These are phyloP conservation scores for Cyberlindnera euphorbiiphila DNA, from an alignment of 805 yeast species.

Conservation along the genomic window DNA sequence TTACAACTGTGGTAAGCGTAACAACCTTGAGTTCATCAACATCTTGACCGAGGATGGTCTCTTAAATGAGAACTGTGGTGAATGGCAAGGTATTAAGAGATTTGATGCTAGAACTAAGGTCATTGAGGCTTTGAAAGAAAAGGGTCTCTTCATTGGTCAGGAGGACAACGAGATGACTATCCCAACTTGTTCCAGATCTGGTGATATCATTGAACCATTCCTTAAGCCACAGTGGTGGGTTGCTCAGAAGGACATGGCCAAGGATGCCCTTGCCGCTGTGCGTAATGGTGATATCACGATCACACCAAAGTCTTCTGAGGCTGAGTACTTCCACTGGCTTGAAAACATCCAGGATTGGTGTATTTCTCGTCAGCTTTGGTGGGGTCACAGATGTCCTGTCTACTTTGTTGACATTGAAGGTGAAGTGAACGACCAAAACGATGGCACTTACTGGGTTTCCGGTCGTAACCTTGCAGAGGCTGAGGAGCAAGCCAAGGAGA, in stretches of 20 bases:
- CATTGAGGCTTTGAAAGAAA: slow-evolving; percentile 70
- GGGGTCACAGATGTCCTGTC: slow-evolving; percentile 98
- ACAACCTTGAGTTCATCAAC: slow-evolving; percentile 80
- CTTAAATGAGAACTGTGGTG: slow-evolving; percentile 90
- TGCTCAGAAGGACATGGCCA: slow-evolving; percentile 82
- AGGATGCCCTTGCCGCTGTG: slow-evolving; percentile 81
- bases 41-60: slow-evolving; percentile 90
- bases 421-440: slow-evolving; percentile 47
- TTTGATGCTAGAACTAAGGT: slow-evolving; percentile 89
- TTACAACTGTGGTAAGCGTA: slow-evolving; percentile 94
- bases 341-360: slow-evolving; percentile 99
- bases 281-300: slow-evolving; percentile 76
- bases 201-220: slow-evolving; percentile 94
- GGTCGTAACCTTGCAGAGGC: slow-evolving; percentile 87
- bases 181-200: slow-evolving; percentile 93
- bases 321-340: slow-evolving; percentile 93
- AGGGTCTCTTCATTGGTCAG: slow-evolving; percentile 77
- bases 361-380: slow-evolving; percentile 90
- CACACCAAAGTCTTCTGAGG: slow-evolving; percentile 84
- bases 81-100: slow-evolving; percentile 86
- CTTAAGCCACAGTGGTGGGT: slow-evolving; percentile 99
- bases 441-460: slow-evolving; percentile 83
- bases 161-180: slow-evolving; percentile 94
- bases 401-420: slow-evolving; percentile 84
- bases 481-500: slow-evolving; percentile 66